phyloP scores from a whole-genome alignment of 2,329 filamentous ascomycete species.

The Fusarium haematococcum region DNA sequence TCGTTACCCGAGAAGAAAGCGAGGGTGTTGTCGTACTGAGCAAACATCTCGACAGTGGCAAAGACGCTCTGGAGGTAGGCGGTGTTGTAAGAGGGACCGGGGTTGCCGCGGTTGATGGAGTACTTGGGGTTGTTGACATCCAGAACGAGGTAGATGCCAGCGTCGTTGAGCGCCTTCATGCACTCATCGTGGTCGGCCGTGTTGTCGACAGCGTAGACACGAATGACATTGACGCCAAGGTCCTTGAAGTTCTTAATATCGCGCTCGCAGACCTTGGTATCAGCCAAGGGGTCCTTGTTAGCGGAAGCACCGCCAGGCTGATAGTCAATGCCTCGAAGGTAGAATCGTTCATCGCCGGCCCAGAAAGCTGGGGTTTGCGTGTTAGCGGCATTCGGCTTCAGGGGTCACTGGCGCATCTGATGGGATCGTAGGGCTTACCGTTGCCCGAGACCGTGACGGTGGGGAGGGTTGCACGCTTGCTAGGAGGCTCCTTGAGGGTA shows the following conservation, averaged over 20 bases:
- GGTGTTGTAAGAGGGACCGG: constrained; percentile 87
- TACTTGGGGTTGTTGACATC: constrained; percentile 93
- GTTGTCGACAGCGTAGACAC: constrained; percentile 95
- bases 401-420: not conserved
- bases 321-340: constrained; percentile 71
- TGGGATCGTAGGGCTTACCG: constrained; percentile 54
- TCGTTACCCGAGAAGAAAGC: constrained; percentile 89
- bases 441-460: constrained; percentile 67
- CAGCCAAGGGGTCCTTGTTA: constrained; percentile 79
- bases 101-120: constrained; percentile 83
- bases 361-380: constrained; percentile 63
- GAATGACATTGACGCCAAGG: constrained; percentile 89
- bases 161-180: constrained; percentile 83
- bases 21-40: constrained; percentile 86
- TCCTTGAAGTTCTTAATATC: constrained; percentile 86
- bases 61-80: constrained; percentile 88
- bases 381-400: not conserved
- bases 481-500: constrained; percentile 62
- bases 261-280: constrained; percentile 76
- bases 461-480: constrained; percentile 63
- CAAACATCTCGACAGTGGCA: constrained; percentile 87
- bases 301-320: constrained; percentile 70
- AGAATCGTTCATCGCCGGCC: constrained; percentile 65
- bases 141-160: constrained; percentile 91
- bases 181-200: constrained; percentile 82